These are phyloP conservation scores for Salix koriyanagi DNA, from an alignment of 345 rosid genomes.

Conservation along the genomic window DNA sequence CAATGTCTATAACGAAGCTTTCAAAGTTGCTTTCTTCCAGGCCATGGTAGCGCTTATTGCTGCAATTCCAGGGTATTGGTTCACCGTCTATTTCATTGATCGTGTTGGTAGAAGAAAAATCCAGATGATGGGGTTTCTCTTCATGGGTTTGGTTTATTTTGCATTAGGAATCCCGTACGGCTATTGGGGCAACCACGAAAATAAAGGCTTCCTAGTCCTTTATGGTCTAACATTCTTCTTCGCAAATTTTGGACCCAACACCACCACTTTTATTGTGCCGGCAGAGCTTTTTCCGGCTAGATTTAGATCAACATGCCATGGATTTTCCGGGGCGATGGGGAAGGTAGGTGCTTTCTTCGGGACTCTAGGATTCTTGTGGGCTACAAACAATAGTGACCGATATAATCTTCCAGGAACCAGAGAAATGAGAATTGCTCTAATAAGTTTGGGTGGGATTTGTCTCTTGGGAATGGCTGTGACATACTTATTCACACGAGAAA, in stretches of 20 bases:
- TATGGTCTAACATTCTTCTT: constrained; percentile 66
- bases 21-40: constrained; percentile 38
- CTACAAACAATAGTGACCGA: constrained; percentile 7
- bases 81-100: constrained; percentile 60
- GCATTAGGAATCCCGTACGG: constrained; percentile 42
- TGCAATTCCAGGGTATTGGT: constrained; percentile 72
- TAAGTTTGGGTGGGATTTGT: constrained; percentile 48
- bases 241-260: constrained; percentile 77
- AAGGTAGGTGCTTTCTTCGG: constrained; percentile 74
- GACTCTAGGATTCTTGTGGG: constrained; percentile 54
- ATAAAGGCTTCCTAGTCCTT: constrained; percentile 39
- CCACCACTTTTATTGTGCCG: constrained; percentile 72
- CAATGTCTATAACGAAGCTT: constrained; percentile 43
- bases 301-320: constrained; percentile 79
- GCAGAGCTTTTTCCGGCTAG: constrained; percentile 85
- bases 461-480: constrained; percentile 49
- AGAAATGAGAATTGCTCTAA: constrained; percentile 36
- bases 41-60: constrained; percentile 41
- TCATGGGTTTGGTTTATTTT: constrained; percentile 56
- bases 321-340: constrained; percentile 67
- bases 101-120: constrained; percentile 56
- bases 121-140: constrained; percentile 57
- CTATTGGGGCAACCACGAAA: constrained; percentile 27
- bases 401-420: constrained; percentile 4
- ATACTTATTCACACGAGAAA: constrained; percentile 48